These are phyloP conservation scores for Melaleuca quinquenervia DNA, from an alignment of 345 rosid genomes.

Conservation along the genomic window DNA sequence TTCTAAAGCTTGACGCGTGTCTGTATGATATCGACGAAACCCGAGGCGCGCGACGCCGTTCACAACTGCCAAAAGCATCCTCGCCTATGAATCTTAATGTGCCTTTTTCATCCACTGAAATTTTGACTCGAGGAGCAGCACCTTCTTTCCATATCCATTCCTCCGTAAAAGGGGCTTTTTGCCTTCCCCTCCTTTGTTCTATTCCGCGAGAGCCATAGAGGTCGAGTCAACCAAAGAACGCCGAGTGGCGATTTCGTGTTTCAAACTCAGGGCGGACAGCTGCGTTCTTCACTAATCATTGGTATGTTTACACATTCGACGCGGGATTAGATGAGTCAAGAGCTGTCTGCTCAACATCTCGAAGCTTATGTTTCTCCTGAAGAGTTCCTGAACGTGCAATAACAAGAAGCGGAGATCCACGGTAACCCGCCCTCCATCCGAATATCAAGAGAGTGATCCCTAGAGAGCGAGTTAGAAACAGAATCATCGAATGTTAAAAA, in stretches of 20 bases:
- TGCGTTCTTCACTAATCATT: not conserved
- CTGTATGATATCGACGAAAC: not conserved
- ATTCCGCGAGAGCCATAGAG: not conserved
- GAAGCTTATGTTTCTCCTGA: not conserved
- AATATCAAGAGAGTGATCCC: not conserved
- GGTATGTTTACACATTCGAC: not conserved
- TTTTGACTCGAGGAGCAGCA: not conserved
- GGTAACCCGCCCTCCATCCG: not conserved
- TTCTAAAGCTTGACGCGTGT: not conserved
- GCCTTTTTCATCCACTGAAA: not conserved
- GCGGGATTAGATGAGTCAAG: not conserved
- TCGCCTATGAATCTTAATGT: not conserved
- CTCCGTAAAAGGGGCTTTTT: not conserved
- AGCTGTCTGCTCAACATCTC: not conserved
- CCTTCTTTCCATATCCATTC: not conserved
- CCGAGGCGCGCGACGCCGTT: not conserved
- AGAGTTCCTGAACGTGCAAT: not conserved
- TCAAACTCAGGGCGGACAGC: not conserved
- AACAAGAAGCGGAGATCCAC: not conserved
- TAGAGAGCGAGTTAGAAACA: not conserved
- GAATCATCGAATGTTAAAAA: not conserved
- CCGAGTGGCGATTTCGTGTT: not conserved
- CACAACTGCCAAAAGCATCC: not conserved
- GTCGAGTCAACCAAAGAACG: not conserved
- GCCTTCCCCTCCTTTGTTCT: not conserved